Base-by-base conservation (phyloP, 2,329 filamentous ascomycete species). In the Cordyceps javanica region DNA sequence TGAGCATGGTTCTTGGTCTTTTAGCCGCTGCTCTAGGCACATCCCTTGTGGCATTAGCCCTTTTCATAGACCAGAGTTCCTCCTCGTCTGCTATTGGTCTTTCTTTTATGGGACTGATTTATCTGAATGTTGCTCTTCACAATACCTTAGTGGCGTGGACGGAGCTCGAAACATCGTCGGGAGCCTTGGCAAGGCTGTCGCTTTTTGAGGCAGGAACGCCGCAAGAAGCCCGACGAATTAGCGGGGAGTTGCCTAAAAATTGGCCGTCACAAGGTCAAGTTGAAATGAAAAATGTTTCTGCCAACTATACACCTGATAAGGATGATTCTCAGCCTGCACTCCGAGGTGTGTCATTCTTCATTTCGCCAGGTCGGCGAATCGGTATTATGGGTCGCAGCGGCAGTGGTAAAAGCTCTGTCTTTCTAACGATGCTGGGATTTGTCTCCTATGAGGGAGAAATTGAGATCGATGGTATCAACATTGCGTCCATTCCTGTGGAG, bases 381-480 rank as follows among this genome's bases (percentile, higher is more conserved):
- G 45, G 45, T 7, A 1, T 54, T 26, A 19, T 45, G 3, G 51
- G 51, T 1, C 26, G 51, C 3, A 45, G 32, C 5, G 34, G 25
- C 11, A 58, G 55, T 39, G 55, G 55, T 11, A 58, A 58, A 25
- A 58, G 46, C 23, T 45, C 46, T 5, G n/a, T 52, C 11, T 3
- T 58, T 13, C 48, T 58, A 1, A 25, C 38, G 0, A 1, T 58
- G 13, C 48, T 58, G 3, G 55, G 55, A 6, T 49, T 51, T 21
- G n/a, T 55, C 4, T 8, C 51, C 1, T 52, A 42, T 28, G 26
- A 38, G 3, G 62, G 63, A 3, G 66, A 55, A 13, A 73, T 81
- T 25, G 63, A 59, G 2, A 69, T 81, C n/a, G 78, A 82, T 61
- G 69, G 62, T 26, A 54, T 75, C 0, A 66, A 72, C 1, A 68